Base-by-base conservation (phyloP, 163 green algal genomes). In the Volvox carteri region DNA sequence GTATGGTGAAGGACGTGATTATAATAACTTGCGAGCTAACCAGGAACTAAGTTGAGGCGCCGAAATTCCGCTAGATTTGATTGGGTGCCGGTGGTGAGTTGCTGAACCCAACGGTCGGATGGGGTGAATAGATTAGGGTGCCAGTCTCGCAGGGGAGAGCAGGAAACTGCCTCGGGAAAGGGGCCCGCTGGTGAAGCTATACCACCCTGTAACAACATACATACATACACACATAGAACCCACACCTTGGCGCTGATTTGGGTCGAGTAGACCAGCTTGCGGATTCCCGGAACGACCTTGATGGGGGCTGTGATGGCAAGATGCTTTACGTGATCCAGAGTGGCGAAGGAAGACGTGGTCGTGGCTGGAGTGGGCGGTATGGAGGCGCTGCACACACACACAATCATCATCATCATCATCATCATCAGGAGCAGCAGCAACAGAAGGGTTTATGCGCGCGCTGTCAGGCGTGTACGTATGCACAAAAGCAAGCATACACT, bases 271-370 rank as follows among this genome's bases (percentile, higher is more conserved):
- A 52, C 39, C 39, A 78, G 39, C 39, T 78, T 78, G 70, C 70
- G 70, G 54, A 19, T 23, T 6, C 14, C 33, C 7, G 70, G 0
- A 39, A 37, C 56, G 16, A 54, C 23, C 39, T 52, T 78, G 39
- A 78, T 39, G 4, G 37, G 39, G 6, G 2, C 39, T 14, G 39
- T 56, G 28, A 78, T 7, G 37, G 70, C 70, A 14, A 78, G 70
- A 39, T 39, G 39, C 70, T 78, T 78, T 1, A 78, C 70, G 39
- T 78, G 70, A 19, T 78, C 70, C 0, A 78, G 70, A 7, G 70
- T 58, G 16, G 2, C 39, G 14, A 21, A 18, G 1, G 70, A 37
- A 2, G 37, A 46, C 16, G 39, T 37, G 9, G 37, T 41, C 16
- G 70, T 78, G 37, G 70, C 70, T 4, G 70, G 70, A 2, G 6